Percentiles rank a stretch among this genome's conserved stretches.
These are phyloP conservation scores for Epichloe festucae DNA, from an alignment of 2,329 filamentous ascomycete genomes.

Conservation along the genomic window DNA sequence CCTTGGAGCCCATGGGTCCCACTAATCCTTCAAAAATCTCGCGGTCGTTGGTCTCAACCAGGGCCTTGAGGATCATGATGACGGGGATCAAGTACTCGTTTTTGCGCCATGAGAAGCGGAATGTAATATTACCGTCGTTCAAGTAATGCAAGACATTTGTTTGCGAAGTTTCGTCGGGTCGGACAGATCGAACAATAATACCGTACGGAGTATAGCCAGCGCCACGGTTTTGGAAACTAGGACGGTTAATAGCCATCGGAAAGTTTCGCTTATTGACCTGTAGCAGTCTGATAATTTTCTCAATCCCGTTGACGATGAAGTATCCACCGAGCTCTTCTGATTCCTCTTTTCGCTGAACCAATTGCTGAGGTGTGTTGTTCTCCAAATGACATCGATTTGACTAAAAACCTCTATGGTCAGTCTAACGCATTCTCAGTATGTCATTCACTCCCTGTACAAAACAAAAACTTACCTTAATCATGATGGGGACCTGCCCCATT, in stretches of 20 bases:
- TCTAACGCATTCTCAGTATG: neutral
- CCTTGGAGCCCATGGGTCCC: slow-evolving; percentile 62
- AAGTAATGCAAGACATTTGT: slow-evolving; percentile 96
- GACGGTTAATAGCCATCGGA: slow-evolving; percentile 84
- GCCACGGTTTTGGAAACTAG: slow-evolving; percentile 80
- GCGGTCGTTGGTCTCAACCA: slow-evolving; percentile 90
- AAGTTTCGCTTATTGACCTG: slow-evolving; percentile 86
- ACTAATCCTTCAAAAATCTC: slow-evolving; percentile 94
- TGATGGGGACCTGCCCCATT: slow-evolving; percentile 79
- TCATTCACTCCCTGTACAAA: neutral
- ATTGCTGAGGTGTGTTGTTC: slow-evolving; percentile 65
- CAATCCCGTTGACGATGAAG: slow-evolving; percentile 94
- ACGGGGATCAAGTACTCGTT: slow-evolving; percentile 92
- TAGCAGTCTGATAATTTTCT: slow-evolving; percentile 89
- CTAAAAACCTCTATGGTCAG: slow-evolving; percentile 26
- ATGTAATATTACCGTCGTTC: slow-evolving; percentile 88
- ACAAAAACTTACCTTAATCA: slow-evolving; percentile 58
- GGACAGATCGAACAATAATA: slow-evolving; percentile 81
- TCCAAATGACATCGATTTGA: slow-evolving; percentile 87
- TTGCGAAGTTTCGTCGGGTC: slow-evolving; percentile 95
- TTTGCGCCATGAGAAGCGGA: slow-evolving; percentile 96
- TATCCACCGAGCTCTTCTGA: slow-evolving; percentile 93
- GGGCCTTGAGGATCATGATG: slow-evolving; percentile 91
- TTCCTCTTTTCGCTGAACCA: slow-evolving; percentile 85
- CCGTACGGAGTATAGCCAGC: slow-evolving; percentile 78